These are phyloP conservation scores for Colletotrichum sublineola DNA, from an alignment of 2,329 filamentous ascomycete species.

Conservation along the genomic window DNA sequence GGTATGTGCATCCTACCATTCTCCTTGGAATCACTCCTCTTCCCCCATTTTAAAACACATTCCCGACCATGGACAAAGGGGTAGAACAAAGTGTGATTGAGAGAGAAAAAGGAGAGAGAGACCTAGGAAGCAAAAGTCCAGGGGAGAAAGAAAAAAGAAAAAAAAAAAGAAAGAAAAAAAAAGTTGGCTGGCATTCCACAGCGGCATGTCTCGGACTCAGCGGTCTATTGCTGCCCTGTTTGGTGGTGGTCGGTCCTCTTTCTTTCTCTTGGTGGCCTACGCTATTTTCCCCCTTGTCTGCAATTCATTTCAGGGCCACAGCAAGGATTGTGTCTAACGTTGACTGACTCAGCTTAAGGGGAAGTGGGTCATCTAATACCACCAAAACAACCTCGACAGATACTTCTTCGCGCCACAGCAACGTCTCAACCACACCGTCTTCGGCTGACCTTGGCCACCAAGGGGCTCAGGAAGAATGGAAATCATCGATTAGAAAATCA, in stretches of 20 bases:
- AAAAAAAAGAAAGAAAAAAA: slow-evolving; percentile 3
- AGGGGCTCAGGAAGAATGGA: slow-evolving; percentile 57
- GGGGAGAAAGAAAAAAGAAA: neutral
- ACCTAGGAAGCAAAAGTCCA: slow-evolving; percentile 1
- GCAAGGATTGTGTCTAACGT: slow-evolving; percentile 47
- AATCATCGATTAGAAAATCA: slow-evolving; percentile 54
- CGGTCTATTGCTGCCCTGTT: slow-evolving; percentile 30
- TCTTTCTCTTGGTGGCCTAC: slow-evolving; percentile 26
- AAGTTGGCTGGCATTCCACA: slow-evolving; percentile 38
- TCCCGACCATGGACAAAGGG: slow-evolving; percentile 27
- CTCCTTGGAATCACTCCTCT: slow-evolving; percentile 35
- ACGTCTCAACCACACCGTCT: slow-evolving; percentile 72
- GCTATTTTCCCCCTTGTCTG: slow-evolving; percentile 35
- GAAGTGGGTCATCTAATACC: slow-evolving; percentile 72
- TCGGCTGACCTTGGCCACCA: slow-evolving; percentile 61
- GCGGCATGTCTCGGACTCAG: slow-evolving; percentile 41
- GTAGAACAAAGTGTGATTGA: neutral
- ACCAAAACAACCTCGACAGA: slow-evolving; percentile 72
- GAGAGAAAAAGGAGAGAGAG: slow-evolving; percentile 1
- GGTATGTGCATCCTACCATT: slow-evolving; percentile 59
- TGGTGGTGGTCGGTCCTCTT: slow-evolving; percentile 28
- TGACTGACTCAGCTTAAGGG: slow-evolving; percentile 60
- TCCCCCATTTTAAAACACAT: slow-evolving; percentile 34
- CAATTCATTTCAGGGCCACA: slow-evolving; percentile 44
- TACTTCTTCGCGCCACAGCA: slow-evolving; percentile 73